Conservation (phyloP, 2,329 filamentous ascomycete genomes). For the Fusarium verticillioides region DNA sequence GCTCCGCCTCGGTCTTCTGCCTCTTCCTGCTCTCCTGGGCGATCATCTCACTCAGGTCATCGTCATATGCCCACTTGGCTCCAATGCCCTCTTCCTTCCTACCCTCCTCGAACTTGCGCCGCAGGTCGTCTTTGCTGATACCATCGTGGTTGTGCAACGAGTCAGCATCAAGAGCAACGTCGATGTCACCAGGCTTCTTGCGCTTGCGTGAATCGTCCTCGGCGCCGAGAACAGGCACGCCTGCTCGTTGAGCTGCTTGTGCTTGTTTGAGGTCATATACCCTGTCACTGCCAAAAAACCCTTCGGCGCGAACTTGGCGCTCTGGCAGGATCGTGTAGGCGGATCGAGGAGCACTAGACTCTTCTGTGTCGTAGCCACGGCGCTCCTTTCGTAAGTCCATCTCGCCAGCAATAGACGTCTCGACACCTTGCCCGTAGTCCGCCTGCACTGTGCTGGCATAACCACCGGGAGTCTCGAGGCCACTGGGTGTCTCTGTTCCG, state of each 20-base stretch:
- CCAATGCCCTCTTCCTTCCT: conserved; percentile 73
- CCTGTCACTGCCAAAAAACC: conserved; percentile 96
- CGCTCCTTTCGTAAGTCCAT: conserved; percentile 89
- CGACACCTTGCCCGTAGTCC: conserved; percentile 76
- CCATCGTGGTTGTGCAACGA: conserved; percentile 78
- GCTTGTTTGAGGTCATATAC: conserved; percentile 82
- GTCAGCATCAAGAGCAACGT: conserved; percentile 91
- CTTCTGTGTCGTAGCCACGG: conserved; percentile 88
- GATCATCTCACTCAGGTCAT: conserved; percentile 96
- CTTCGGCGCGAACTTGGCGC: conserved; percentile 83
- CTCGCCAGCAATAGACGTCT: conserved; percentile 83
- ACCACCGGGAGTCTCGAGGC: conserved; percentile 83
- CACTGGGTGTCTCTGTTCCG: conserved; percentile 79
- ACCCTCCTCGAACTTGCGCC: conserved; percentile 81
- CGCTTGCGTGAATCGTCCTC: conserved; percentile 83
- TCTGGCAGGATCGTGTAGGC: conserved; percentile 93
- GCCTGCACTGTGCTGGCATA: conserved; percentile 83
- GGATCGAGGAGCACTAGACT: conserved; percentile 76
- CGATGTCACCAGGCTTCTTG: conserved; percentile 96
- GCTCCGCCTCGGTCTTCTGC: conserved; percentile 87
- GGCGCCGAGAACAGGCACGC: conserved; percentile 79
- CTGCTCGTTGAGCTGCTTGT: conserved; percentile 58
- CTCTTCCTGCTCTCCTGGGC: conserved; percentile 91
- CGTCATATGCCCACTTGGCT: conserved; percentile 79
- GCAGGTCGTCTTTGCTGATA: conserved; percentile 85